Evolutionary conservation across 2,329 filamentous ascomycete genomes (phyloP).

Genomic region (Fusarium anguioides): DNA sequence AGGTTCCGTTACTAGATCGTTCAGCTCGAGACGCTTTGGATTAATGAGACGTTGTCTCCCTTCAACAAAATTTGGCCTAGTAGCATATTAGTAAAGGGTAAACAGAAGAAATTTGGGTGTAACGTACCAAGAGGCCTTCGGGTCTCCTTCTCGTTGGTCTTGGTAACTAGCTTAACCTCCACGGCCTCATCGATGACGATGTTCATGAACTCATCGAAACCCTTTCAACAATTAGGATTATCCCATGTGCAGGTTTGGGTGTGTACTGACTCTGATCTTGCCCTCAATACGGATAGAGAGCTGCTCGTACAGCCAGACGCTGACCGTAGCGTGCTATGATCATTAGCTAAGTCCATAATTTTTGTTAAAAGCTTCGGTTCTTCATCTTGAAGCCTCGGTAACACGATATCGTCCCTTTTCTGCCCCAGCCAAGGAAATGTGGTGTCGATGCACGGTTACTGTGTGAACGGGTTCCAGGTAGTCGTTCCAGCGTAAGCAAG

Average conservation of each 20-base stretch:
- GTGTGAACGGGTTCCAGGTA: neutral
- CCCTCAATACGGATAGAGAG: conserved; percentile 93
- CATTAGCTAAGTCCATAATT: conserved; percentile 33
- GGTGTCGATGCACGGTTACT: neutral
- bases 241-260: neutral
- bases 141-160: conserved; percentile 79
- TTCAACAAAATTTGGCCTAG: conserved; percentile 86
- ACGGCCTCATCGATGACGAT: conserved; percentile 95
- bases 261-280: conserved; percentile 83
- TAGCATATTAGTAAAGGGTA: conserved; percentile 4
- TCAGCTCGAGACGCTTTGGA: conserved; percentile 65
- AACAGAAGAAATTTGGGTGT: neutral
- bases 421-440: neutral
- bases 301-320: conserved; percentile 98
- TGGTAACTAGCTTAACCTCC: conserved; percentile 87
- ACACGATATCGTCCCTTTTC: neutral
- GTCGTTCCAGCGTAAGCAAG: neutral
- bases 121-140: conserved; percentile 80
- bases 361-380: neutral
- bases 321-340: conserved; percentile 79
- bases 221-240: conserved; percentile 62
- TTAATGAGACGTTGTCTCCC: conserved; percentile 88
- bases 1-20: neutral
- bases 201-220: conserved; percentile 99
- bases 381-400: neutral